phyloP scores from a whole-genome alignment of 1,284 basidiomycete genomes.

The Waitea zeae region DNA sequence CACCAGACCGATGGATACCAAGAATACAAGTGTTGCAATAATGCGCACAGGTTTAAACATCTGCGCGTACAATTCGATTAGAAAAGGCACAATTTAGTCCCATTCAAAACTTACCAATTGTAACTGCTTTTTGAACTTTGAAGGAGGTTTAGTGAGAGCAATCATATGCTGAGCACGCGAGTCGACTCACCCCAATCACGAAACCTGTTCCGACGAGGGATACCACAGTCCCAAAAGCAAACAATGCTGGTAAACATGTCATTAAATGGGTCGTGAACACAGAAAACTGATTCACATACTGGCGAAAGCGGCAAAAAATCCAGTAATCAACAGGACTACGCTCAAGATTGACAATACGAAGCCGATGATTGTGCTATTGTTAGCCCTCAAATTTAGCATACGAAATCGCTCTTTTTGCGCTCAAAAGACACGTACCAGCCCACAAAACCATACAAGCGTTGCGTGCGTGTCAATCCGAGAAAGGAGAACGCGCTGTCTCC shows the following conservation, averaged over 20 bases:
- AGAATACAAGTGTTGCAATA: constrained; percentile 67
- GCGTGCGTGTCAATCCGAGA: constrained; percentile 59
- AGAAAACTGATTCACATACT: constrained; percentile 26
- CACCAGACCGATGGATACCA: constrained; percentile 61
- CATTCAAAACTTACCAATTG: constrained; percentile 43
- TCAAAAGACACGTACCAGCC: constrained; percentile 46
- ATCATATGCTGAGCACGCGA: neutral
- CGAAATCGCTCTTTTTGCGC: neutral
- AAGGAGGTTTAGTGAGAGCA: constrained; percentile 1
- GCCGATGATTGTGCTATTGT: constrained; percentile 43
- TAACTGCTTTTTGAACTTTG: constrained; percentile 60
- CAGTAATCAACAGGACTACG: constrained; percentile 62
- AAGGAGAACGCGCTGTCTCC: constrained; percentile 73
- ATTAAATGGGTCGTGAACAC: neutral
- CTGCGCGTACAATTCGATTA: constrained; percentile 17
- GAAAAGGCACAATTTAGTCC: neutral
- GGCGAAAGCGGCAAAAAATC: constrained; percentile 58
- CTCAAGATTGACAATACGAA: constrained; percentile 74
- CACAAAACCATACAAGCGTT: constrained; percentile 71
- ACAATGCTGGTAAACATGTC: constrained; percentile 38
- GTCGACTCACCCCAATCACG: constrained; percentile 57
- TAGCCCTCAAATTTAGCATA: neutral
- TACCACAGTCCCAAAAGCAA: constrained; percentile 69
- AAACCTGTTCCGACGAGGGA: constrained; percentile 83
- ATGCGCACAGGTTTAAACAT: constrained; percentile 91